Conservation (phyloP, 441 rosid species). For the Cnidoscolus chayamansa region DNA sequence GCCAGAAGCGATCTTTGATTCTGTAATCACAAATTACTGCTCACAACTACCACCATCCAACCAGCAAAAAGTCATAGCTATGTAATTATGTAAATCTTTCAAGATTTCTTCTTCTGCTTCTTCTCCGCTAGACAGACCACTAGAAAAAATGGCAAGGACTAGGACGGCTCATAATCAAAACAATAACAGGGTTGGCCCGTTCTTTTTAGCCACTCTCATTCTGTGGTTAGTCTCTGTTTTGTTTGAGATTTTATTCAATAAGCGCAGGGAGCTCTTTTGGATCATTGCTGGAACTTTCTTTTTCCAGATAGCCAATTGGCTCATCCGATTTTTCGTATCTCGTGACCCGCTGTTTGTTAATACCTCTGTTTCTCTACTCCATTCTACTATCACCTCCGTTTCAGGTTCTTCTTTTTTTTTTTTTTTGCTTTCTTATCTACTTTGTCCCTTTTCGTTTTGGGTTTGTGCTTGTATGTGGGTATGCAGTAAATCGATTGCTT, state of each 20-base stretch:
- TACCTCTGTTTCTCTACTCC: slow-evolving; percentile 83
- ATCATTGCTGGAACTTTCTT: slow-evolving; percentile 54
- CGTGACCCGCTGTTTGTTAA: slow-evolving; percentile 87
- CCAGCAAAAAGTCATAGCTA: not conserved
- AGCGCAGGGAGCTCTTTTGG: slow-evolving; percentile 46
- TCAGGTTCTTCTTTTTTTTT: slow-evolving; percentile 47
- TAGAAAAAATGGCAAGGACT: slow-evolving; percentile 34
- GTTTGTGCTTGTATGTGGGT: too few species aligned
- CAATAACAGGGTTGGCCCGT: slow-evolving; percentile 43
- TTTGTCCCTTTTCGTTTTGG: not conserved
- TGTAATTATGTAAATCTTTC: not conserved
- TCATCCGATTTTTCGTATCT: slow-evolving; percentile 48
- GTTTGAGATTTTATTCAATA: slow-evolving; percentile 68
- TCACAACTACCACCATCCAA: not conserved
- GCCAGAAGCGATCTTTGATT: slow-evolving; percentile 7
- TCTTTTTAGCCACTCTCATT: slow-evolving; percentile 73
- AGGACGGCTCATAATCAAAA: slow-evolving; percentile 24
- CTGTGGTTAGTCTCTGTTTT: slow-evolving; percentile 73
- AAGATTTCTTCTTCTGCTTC: not conserved
- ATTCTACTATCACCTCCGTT: slow-evolving; percentile 64
- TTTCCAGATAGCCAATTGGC: slow-evolving; percentile 67
- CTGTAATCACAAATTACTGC: not conserved
- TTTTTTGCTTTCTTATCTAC: not conserved
- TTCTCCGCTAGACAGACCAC: not conserved
- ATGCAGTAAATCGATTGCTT: not conserved